A percentile compares a stretch with the other conserved stretches of the same genome.
phyloP scores from a whole-genome alignment of 306 rosid genomes.

The Echinosophora koreensis region DNA sequence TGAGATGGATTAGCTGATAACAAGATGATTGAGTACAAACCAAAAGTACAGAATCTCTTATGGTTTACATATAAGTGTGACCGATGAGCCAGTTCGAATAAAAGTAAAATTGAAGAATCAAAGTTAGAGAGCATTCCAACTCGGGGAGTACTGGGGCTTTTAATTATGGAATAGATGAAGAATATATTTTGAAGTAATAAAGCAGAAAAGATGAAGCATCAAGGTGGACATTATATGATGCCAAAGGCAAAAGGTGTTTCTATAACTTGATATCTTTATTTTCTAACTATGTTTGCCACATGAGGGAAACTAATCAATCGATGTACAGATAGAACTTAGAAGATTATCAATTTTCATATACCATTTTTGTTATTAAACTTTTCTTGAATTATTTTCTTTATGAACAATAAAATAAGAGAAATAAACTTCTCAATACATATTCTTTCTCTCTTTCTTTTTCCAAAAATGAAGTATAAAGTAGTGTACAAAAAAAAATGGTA shows the following conservation, averaged over 20 bases:
- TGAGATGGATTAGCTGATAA: slow-evolving; percentile 20
- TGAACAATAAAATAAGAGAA: too few relatives aligned
- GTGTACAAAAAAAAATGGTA: too few relatives aligned
- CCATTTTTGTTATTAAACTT: too few relatives aligned
- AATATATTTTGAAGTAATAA: slow-evolving; percentile 53
- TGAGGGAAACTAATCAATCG: slow-evolving; percentile 35
- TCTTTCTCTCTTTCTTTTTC: too few relatives aligned
- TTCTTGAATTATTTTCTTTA: too few relatives aligned
- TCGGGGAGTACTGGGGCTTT: slow-evolving; percentile 47
- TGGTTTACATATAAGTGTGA: slow-evolving; percentile 31
- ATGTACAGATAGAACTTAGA: not conserved
- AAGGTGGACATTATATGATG: slow-evolving; percentile 50
- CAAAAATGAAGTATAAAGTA: too few relatives aligned
- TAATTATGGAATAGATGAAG: slow-evolving; percentile 47
- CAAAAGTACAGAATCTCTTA: slow-evolving; percentile 42
- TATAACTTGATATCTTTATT: slow-evolving; percentile 32
- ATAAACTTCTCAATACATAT: too few relatives aligned
- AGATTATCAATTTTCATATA: too few relatives aligned
- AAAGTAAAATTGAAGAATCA: slow-evolving; percentile 49
- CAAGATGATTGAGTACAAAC: slow-evolving; percentile 37
- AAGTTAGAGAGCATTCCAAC: slow-evolving; percentile 56
- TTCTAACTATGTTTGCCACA: slow-evolving; percentile 11
- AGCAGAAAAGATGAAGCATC: slow-evolving; percentile 53
- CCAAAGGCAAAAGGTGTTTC: slow-evolving; percentile 38
- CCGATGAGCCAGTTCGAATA: slow-evolving; percentile 8